Evolutionary conservation across 2,329 filamentous ascomycete species (phyloP).

Genomic region (Alternaria tenuissima): DNA sequence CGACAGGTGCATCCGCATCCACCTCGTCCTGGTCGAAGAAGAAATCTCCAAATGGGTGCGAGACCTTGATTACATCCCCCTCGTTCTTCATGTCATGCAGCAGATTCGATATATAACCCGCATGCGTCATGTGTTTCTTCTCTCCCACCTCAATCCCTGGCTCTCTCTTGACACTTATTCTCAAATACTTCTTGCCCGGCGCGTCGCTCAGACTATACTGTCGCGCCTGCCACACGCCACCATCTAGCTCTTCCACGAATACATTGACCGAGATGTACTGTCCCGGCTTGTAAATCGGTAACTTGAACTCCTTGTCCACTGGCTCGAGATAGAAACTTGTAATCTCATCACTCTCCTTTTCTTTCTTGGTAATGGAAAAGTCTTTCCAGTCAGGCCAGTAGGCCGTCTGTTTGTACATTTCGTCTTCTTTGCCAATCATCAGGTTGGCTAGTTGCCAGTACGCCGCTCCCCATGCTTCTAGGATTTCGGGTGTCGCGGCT

Average conservation of each 20-base stretch:
- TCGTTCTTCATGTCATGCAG: constrained; percentile 68
- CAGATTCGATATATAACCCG: constrained; percentile 74
- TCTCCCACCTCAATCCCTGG: constrained; percentile 59
- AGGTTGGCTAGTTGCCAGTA: constrained; percentile 78
- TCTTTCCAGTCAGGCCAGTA: constrained; percentile 73
- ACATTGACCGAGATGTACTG: constrained; percentile 75
- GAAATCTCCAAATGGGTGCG: constrained; percentile 71
- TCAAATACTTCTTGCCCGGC: constrained; percentile 68
- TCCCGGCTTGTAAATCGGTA: constrained; percentile 72
- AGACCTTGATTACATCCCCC: constrained; percentile 70
- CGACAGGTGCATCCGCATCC: constrained; percentile 61
- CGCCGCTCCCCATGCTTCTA: constrained; percentile 73
- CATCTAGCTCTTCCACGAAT: constrained; percentile 58
- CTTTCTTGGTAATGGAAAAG: constrained; percentile 71
- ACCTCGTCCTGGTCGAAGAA: constrained; percentile 62
- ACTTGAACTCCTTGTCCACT: constrained; percentile 64
- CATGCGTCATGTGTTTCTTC: constrained; percentile 59
- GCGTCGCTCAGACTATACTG: constrained; percentile 78
- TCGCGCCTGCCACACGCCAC: constrained; percentile 68
- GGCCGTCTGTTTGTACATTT: constrained; percentile 68
- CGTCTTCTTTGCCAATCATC: constrained; percentile 71
- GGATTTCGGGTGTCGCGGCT: constrained; percentile 70
- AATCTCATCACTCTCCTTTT: constrained; percentile 72
- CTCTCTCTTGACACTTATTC: constrained; percentile 76
- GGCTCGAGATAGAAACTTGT: constrained; percentile 75